Evolutionary conservation across 192 early-diverging fungal genomes (phyloP).

Genomic region (Backusella circina): DNA sequence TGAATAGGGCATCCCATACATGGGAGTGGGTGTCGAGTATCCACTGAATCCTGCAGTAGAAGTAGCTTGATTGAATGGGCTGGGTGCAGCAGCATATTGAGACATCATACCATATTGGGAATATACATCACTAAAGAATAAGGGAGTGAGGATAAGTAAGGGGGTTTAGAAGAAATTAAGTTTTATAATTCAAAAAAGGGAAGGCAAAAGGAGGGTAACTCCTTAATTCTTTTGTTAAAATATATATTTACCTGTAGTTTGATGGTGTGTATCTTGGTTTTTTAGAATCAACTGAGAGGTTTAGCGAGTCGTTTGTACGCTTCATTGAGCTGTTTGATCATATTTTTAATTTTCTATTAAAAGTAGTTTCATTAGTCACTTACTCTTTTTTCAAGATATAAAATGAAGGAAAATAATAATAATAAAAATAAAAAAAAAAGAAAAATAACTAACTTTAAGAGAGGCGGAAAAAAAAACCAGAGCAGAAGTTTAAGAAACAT

Average conservation of each 20-base stretch:
- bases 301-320: not conserved
- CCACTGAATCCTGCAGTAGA: not conserved
- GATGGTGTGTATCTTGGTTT: constrained; percentile 4
- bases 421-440: not conserved
- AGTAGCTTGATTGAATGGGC: not conserved
- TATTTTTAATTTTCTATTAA: not conserved
- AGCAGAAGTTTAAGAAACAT: not conserved
- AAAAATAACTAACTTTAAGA: not conserved
- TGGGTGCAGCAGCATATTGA: not conserved
- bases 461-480: not conserved
- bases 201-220: not conserved
- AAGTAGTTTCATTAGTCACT: not conserved
- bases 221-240: not conserved
- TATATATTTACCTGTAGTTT: not conserved
- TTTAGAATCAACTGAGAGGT: not conserved
- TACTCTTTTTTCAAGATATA: not conserved
- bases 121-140: constrained; percentile 12
- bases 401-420: not conserved
- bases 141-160: not conserved
- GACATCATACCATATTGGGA: constrained; percentile 21
- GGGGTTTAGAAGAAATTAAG: not conserved
- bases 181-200: not conserved
- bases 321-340: not conserved
- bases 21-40: not conserved
- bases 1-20: not conserved